Conservation (phyloP, 2,329 filamentous ascomycete species). For the Rhytidhysteron rufulum region DNA sequence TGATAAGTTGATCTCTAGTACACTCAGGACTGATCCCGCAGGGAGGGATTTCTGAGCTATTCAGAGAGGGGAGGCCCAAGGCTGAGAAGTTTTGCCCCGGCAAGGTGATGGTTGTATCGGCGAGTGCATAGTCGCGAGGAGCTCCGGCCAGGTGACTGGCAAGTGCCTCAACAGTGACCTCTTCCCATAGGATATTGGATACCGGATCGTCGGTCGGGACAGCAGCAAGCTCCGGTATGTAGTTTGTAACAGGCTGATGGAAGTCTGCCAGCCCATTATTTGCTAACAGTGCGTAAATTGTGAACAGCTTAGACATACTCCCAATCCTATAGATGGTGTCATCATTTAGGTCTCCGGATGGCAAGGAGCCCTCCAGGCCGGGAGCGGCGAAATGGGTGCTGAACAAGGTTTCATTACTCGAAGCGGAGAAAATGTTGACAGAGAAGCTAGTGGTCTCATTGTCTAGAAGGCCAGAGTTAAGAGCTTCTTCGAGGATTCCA, state of each 20-base stretch:
- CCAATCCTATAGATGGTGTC: constrained; percentile 45
- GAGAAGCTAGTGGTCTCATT: constrained; percentile 29
- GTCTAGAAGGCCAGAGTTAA: constrained; percentile 16
- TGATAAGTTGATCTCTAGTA: constrained; percentile 23
- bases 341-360: constrained; percentile 24
- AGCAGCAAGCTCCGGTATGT: constrained; percentile 11
- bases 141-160: constrained; percentile 16
- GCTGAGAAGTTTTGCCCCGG: constrained; percentile 15
- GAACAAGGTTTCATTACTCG: constrained; percentile 27
- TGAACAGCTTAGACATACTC: constrained; percentile 47
- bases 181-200: constrained; percentile 12
- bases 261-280: constrained; percentile 39
- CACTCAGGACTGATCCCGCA: constrained; percentile 21
- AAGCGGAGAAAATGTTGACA: constrained; percentile 37
- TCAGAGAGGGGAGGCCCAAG: constrained; percentile 13
- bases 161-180: constrained; percentile 15
- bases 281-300: constrained; percentile 41
- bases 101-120: no score
- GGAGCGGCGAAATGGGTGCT: constrained; percentile 35
- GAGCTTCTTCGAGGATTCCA: not conserved
- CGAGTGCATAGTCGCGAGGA: constrained; percentile 22
- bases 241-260: constrained; percentile 25
- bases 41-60: constrained; percentile 11
- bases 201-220: constrained; percentile 18
- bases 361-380: constrained; percentile 12